Evolutionary conservation across 2,329 filamentous ascomycete species (phyloP), one percentile per base, ranked within the genome.

Genomic region (Calonectria pauciramosa): DNA sequence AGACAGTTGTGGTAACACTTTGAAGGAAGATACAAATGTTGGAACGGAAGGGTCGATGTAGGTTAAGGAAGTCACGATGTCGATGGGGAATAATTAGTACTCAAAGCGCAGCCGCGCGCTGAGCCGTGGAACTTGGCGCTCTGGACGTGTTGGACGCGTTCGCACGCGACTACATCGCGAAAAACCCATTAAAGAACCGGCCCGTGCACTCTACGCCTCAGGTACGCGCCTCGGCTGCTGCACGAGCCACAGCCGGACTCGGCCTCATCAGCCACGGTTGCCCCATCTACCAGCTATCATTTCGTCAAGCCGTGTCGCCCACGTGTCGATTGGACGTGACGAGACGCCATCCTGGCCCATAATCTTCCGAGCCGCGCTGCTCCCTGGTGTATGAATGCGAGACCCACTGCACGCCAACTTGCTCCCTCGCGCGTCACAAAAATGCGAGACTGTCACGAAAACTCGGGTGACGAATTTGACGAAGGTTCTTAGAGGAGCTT

Each of bases 91-190:
- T 73, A 69, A 78, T 79, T 72, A 79, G 75, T 77, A 72, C 49
- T 71, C 67, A 74, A 71, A 68, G 54, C 72, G 71, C 59, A 77
- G 74, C 78, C 78, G 79, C 80, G 77, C 77, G 78, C 78, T 76
- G 76, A 71, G 72, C 75, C 60, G 51, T 52, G 38, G 76, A 28
- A 69, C 74, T 66, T 49, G 68, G 64, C 54, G 41, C 32, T 44
- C 44, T n/a, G 32, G 54, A 68, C 78, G 80, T 80, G 80, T 78
- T 75, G 52, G 65, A 79, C 84, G 84, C 83, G 84, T 82, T 73
- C 30, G 68, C 76, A 82, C 83, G 81, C 83, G 84, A 77, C n/a
- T 26, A 8, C 8, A 36, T 73, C 80, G 79, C 79, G 81, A 76
- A 75, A 73, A 77, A 28, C 75, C 81, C 76, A 83, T 84, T 82